Percentiles rank a stretch among this genome's conserved stretches.
These are phyloP conservation scores for Ceratobasidium sp. DNA, from an alignment of 1,284 basidiomycete species.

Conservation along the genomic window DNA sequence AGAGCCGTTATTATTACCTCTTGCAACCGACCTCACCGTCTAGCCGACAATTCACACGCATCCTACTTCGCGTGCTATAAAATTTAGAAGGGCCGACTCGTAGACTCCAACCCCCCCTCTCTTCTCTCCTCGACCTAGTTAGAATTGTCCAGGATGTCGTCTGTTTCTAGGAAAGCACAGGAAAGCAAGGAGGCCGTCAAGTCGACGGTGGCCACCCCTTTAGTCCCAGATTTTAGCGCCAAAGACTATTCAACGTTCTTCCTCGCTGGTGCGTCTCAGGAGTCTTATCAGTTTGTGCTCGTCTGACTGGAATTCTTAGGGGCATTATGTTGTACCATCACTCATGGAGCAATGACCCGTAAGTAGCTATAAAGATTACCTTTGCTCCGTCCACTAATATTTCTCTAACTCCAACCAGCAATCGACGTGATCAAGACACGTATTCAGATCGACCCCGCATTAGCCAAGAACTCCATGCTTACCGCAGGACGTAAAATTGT, in stretches of 20 bases:
- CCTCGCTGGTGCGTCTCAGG: constrained; percentile 63
- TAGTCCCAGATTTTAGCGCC: constrained; percentile 69
- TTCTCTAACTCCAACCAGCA: no score
- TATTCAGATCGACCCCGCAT: constrained; percentile 85
- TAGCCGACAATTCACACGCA: constrained; percentile 32
- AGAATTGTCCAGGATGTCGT: constrained; percentile 30
- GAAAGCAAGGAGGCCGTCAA: constrained; percentile 29
- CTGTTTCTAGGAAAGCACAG: constrained; percentile 24
- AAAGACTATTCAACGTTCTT: constrained; percentile 76
- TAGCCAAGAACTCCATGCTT: constrained; percentile 73
- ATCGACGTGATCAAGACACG: constrained; percentile 97
- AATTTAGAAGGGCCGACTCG: neutral
- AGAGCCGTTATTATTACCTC: neutral
- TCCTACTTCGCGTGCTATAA: neutral
- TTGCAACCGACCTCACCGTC: constrained; percentile 2
- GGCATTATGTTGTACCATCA: constrained; percentile 92
- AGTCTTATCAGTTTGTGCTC: neutral
- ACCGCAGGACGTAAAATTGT: constrained; percentile 81
- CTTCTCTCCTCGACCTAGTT: neutral
- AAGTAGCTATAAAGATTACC: no score
- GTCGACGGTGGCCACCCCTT: constrained; percentile 48
- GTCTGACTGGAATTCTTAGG: constrained; percentile 60
- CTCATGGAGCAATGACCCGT: constrained; percentile 94
- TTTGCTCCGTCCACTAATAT: no score
- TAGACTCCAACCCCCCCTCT: neutral